phyloP scores from a whole-genome alignment of 352 stramenopile genomes.

The Pythium aphanidermatum region DNA sequence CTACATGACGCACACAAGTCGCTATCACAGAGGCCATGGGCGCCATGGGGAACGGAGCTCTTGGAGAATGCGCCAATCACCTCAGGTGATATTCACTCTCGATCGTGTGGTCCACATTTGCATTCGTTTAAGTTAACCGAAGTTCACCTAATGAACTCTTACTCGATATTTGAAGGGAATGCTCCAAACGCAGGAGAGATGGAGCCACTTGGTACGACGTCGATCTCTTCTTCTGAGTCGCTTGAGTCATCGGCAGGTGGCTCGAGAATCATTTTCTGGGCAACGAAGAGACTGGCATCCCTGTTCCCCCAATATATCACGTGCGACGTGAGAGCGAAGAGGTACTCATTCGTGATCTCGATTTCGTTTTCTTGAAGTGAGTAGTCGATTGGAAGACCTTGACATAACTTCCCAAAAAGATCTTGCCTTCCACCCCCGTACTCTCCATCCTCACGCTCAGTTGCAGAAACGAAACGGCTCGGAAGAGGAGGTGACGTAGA shows the following conservation, averaged over 20 bases:
- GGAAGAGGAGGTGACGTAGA: no score
- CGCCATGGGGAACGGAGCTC: no score
- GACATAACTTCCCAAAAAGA: conserved; percentile 57
- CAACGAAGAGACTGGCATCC: conserved; percentile 89
- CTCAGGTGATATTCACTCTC: no score
- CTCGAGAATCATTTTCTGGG: conserved; percentile 82
- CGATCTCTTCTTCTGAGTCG: conserved; percentile 16
- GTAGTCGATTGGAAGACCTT: conserved; percentile 77
- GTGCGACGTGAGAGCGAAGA: conserved; percentile 89
- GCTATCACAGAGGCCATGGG: not conserved
- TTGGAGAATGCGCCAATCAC: no score
- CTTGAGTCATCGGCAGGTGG: conserved; percentile 22
- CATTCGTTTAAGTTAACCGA: not conserved
- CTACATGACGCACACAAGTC: not conserved
- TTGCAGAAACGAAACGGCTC: not conserved
- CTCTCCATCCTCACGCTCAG: conserved; percentile 14
- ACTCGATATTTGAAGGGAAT: conserved; percentile 11
- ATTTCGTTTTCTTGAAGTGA: conserved; percentile 93
- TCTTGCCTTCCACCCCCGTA: conserved; percentile 29
- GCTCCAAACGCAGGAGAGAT: conserved; percentile 22
- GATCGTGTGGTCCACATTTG: not conserved
- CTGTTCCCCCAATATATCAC: conserved; percentile 91
- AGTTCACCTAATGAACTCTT: not conserved
- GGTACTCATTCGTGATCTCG: conserved; percentile 92
- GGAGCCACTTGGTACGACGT: conserved; percentile 6